Evolutionary conservation across 2,329 filamentous ascomycete species (phyloP), one percentile per base, ranked within the genome.

Genomic region (Sordariomycetes sp.): DNA sequence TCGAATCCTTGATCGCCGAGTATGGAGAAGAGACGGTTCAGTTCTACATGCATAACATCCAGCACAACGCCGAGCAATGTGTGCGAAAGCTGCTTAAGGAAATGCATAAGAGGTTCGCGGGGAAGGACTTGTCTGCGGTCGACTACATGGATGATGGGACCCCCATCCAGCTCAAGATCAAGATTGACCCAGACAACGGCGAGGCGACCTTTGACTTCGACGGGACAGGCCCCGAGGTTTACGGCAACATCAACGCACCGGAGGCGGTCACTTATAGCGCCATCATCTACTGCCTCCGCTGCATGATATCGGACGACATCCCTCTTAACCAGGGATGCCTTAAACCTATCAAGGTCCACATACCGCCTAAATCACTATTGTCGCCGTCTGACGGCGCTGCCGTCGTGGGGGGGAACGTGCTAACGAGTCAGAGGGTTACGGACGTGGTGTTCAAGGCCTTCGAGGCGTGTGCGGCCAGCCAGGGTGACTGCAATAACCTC

Each of bases 71-170:
- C 1, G 89, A 92, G 66, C 72, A 80, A 2, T 87, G 84, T 55
- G 89, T 94, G 0, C 78, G 86, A 25, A 83, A 81, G 55, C 76
- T 94, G 1, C 76, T 94, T 53, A 89, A 87, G 63, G 77, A 82
- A 4, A 83, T 91, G 2, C 76, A 84, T 65, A 80, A 81, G 64
- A 77, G 84, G 6, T 90, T 91, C 62, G 77, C 84, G 62, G 87
- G 87, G 10, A 78, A 82, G 58, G 82, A 87, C 51, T 74, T 94
- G 1, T 80, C 81, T 2, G 87, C 89, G 0, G 73, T 85, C 4
- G 89, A 94, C 63, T 86, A 84, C 68, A 92, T 94, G 89, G 89
- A 94, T 64, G 89, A 94, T 60, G 89, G 89, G 5, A 86, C 81
- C 2, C 87, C 88, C 0, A 92, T 94, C 63, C 75, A 78, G 48